Evolutionary conservation across 257 asterid genomes (phyloP).

Genomic region (Plectranthus barbatus): DNA sequence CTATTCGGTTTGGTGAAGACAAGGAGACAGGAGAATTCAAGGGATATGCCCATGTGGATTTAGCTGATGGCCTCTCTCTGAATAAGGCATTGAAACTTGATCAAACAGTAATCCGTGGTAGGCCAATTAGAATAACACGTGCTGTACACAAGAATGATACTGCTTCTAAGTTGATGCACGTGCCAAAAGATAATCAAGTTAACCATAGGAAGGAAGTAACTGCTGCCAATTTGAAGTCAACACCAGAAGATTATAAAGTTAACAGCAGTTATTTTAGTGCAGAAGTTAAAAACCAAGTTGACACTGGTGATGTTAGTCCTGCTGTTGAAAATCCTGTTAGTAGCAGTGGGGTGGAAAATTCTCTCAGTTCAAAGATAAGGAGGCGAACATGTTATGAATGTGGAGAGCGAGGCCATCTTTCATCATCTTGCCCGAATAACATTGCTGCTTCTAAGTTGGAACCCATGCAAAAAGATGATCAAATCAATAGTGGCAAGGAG

Average conservation of each 20-base stretch:
- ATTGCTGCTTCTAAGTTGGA: conserved; percentile 23
- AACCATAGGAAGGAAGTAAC: not conserved
- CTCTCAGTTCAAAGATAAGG: conserved; percentile 58
- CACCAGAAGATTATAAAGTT: not conserved
- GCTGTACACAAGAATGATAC: conserved; percentile 61
- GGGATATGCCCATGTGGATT: conserved; percentile 86
- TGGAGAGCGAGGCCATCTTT: conserved; percentile 80
- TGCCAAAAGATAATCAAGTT: conserved; percentile 14
- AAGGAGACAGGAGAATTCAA: conserved; percentile 80
- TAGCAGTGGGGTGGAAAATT: conserved; percentile 16
- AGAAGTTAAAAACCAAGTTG: not conserved
- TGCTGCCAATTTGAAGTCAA: not conserved
- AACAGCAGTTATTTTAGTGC: not conserved
- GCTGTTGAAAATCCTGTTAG: conserved; percentile 12
- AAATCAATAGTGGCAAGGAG: not conserved
- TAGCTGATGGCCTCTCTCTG: conserved; percentile 51
- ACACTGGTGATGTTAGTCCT: not conserved
- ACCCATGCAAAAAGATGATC: not conserved
- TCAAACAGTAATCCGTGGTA: conserved; percentile 61
- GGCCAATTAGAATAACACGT: conserved; percentile 70
- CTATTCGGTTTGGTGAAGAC: conserved; percentile 79
- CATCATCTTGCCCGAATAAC: conserved; percentile 56
- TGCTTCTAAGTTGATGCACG: conserved; percentile 16
- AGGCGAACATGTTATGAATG: conserved; percentile 82
- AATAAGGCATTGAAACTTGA: conserved; percentile 62